These are phyloP conservation scores for Phlyctochytrium planicorne DNA, from an alignment of 192 early-diverging fungal species.

Conservation along the genomic window DNA sequence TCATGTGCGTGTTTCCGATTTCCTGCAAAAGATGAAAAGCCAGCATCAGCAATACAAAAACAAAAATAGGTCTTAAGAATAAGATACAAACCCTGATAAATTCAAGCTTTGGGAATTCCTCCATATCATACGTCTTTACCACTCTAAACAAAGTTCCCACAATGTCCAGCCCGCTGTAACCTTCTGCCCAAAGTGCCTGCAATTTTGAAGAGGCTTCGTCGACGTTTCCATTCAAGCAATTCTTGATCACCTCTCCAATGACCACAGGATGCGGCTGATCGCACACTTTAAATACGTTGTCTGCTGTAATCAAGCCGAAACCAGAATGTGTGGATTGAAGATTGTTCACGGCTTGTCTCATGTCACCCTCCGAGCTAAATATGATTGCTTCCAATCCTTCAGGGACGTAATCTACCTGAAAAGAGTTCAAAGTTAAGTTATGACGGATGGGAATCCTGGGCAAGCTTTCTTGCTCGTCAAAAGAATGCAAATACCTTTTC, in stretches of 20 bases:
- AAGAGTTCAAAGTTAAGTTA: not conserved
- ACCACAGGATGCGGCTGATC: conserved; percentile 93
- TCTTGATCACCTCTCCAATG: conserved; percentile 71
- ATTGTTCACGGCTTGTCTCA: conserved; percentile 98
- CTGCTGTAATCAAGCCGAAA: conserved; percentile 79
- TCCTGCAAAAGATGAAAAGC: conserved; percentile 50
- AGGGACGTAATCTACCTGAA: conserved; percentile 78
- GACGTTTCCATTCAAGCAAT: conserved; percentile 66
- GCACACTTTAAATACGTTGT: conserved; percentile 96
- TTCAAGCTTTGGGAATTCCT: conserved; percentile 79
- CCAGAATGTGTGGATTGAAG: conserved; percentile 87
- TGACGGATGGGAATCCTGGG: not conserved
- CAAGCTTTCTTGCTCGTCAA: not conserved
- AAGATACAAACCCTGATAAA: conserved; percentile 66
- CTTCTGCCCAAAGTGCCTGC: conserved; percentile 71
- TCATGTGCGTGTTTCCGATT: conserved; percentile 92
- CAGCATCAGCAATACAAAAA: not conserved
- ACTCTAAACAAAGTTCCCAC: conserved; percentile 91
- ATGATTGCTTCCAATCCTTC: conserved; percentile 92
- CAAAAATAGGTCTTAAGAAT: conserved; percentile 4
- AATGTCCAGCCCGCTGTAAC: conserved; percentile 89
- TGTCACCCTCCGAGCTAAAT: conserved; percentile 96
- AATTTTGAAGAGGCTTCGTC: conserved; percentile 71
- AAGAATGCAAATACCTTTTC: conserved; percentile 61
- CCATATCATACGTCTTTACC: conserved; percentile 73